Percentiles rank a stretch among this genome's conserved stretches.
Evolutionary conservation across 306 rosid genomes (phyloP).

Genomic region (Crotalaria pallida): DNA sequence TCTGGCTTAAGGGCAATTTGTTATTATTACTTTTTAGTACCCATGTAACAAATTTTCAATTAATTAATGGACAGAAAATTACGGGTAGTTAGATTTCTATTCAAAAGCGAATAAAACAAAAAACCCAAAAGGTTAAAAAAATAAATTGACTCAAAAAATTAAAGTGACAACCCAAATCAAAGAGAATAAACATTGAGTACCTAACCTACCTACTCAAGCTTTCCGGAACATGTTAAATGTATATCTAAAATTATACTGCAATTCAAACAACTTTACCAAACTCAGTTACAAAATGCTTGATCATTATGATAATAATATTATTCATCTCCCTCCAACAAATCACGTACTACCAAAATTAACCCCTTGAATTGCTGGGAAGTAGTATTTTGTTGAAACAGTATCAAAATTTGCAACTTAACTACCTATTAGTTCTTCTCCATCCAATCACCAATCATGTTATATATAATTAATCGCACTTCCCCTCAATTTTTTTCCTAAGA

Average conservation of each 20-base stretch:
- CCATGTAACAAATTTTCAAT: background rate
- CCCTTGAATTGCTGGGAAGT: background rate
- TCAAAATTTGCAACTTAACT: constrained; percentile 6
- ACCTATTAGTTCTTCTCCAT: background rate
- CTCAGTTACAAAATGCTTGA: background rate
- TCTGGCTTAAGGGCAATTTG: background rate
- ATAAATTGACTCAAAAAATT: background rate
- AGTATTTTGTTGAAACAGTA: constrained; percentile 4
- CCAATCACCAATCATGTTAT: background rate
- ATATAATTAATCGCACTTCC: background rate
- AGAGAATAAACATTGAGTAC: background rate
- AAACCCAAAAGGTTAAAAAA: background rate
- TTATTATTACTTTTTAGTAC: background rate
- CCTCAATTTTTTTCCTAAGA: background rate
- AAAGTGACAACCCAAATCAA: background rate
- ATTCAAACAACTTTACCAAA: background rate
- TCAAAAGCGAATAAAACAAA: background rate
- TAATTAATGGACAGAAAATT: background rate
- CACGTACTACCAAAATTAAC: constrained; percentile 14
- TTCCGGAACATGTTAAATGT: background rate
- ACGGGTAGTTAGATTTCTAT: background rate
- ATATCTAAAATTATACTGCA: background rate
- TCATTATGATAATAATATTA: background rate
- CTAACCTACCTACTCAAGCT: background rate
- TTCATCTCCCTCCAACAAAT: background rate